Base-by-base conservation (phyloP, 2,329 filamentous ascomycete genomes). In the Triangularia verruculosa region DNA sequence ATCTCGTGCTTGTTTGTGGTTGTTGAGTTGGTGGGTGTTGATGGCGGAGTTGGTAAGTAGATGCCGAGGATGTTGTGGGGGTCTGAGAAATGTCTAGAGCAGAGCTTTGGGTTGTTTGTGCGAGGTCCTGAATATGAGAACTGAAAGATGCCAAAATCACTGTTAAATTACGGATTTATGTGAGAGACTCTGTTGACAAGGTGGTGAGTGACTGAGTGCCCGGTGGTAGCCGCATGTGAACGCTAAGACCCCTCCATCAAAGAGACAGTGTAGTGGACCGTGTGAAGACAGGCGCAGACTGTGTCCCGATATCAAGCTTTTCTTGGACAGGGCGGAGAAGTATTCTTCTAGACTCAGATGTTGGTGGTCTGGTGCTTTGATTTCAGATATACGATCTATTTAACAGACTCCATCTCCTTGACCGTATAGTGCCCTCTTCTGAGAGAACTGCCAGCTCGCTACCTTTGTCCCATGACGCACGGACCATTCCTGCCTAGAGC, bases 161-260 rank as follows among this genome's bases (percentile, higher is more conserved):
- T 7, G 3, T 47, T 3, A 47, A 17, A 47, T 11, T 47, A 5
- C 4, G 34, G n/a, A 20, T 20, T 17, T 17, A 47, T 47, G 9
- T 47, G 39, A 47, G 20, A 20, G n/a, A 47, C 39, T 20, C 39
- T 11, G 39, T 47, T 47, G 39, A 20, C 39, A 11, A 17, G 17
- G 8, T 47, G n/a, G 13, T 47, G 17, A 47, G n/a, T 47, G 39
- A 54, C 22, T 27, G 25, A 22, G 20, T 54, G n/a, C n/a, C n/a
- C n/a, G 52, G 52, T 28, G 52, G 15, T 12, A 52, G 57, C 30
- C 20, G 39, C 57, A 59, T 59, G 57, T 59, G 57, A 59, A 59
- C 52, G 57, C 34, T 15, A 27, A 24, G 39, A 30, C 55, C 55
- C 27, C 28, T 39, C 28, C 55, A 57, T 34, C 20, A 25, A 15